Evolutionary conservation across 495 filamentous ascomycete species (phyloP), one percentile per base, ranked within the genome.

Genomic region (Margaritispora aquatica): DNA sequence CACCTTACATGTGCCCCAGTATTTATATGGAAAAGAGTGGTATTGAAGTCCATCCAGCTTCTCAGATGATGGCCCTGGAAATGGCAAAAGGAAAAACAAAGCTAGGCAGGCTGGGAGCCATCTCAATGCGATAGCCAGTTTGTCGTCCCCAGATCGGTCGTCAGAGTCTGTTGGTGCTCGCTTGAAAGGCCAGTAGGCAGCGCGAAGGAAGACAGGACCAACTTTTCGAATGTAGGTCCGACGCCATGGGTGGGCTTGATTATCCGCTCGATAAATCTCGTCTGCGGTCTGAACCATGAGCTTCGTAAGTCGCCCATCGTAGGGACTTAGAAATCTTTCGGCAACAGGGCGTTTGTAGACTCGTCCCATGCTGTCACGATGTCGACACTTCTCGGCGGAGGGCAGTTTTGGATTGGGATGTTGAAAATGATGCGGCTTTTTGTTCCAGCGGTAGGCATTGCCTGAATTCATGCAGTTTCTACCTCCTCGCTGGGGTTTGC

Each of bases 221-320:
- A 53, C 51, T 26, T 53, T 53, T 8, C 51, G 51, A 7, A 53
- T 53, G 51, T 26, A 53, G 7, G 51, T 53, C 34, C 51, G 51
- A 17, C 26, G 22, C 21, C 26, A 53, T 2, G 51, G 22, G 15
- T 34, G 29, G 15, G 51, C 3, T 2, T 53, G 22, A 10, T 53
- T 53, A n/a, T 21, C 15, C 7, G 21, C 22, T 19, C 51, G 8
- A 21, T 53, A 53, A n/a, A 53, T 10, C 22, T 10, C 27, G 26
- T 53, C 51, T 7, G 51, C 19, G 51, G 21, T 26, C 21, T 53
- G 51, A 2, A 53, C 51, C 22, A 53, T 26, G 7, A 53, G 51
- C 26, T 53, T 26, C 34, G 22, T 53, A 4, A 53, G 21, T n/a
- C 23, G 23, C 0, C 51, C 51, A 34, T 53, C 51, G 19, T 26